Conservation (phyloP, 2,329 filamentous ascomycete species). For the Teratosphaeria nubilosa region DNA sequence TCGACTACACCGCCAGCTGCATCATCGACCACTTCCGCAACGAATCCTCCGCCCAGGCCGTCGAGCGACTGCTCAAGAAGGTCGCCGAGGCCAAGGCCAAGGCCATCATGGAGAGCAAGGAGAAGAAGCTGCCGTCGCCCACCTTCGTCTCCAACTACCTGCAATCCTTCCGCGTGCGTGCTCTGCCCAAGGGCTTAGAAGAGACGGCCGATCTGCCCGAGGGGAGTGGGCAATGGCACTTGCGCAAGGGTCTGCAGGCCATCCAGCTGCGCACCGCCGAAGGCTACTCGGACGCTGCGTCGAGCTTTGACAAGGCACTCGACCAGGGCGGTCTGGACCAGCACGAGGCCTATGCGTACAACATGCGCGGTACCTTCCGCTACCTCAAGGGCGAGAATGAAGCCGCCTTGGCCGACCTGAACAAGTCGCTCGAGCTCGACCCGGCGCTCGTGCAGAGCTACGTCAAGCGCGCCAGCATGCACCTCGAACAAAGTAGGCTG, state of each 20-base stretch:
- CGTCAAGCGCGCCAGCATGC: conserved; percentile 98
- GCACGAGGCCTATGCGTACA: conserved; percentile 84
- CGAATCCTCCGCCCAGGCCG: conserved; percentile 74
- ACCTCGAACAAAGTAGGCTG: conserved; percentile 71
- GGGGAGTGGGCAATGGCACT: conserved; percentile 70
- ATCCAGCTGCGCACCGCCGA: conserved; percentile 81
- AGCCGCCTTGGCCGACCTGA: conserved; percentile 72
- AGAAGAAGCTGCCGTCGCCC: conserved; percentile 81
- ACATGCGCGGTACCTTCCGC: conserved; percentile 91
- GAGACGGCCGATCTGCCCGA: conserved; percentile 68
- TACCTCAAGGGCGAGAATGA: conserved; percentile 84
- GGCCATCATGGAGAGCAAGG: conserved; percentile 69
- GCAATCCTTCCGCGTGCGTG: conserved; percentile 86
- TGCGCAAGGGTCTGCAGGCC: conserved; percentile 71
- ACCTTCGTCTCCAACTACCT: conserved; percentile 98
- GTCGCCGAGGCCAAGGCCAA: conserved; percentile 92
- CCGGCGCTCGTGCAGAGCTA: conserved; percentile 87
- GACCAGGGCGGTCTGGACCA: conserved; percentile 71
- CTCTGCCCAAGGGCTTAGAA: conserved; percentile 70
- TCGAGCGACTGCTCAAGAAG: conserved; percentile 91
- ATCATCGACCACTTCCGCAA: conserved; percentile 98
- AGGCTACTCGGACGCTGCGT: conserved; percentile 79
- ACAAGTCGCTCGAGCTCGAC: conserved; percentile 86
- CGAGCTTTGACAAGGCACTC: conserved; percentile 78
- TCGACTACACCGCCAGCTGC: conserved; percentile 97